phyloP scores from a whole-genome alignment of 192 early-diverging fungal species.

The Coemansia sp. region DNA sequence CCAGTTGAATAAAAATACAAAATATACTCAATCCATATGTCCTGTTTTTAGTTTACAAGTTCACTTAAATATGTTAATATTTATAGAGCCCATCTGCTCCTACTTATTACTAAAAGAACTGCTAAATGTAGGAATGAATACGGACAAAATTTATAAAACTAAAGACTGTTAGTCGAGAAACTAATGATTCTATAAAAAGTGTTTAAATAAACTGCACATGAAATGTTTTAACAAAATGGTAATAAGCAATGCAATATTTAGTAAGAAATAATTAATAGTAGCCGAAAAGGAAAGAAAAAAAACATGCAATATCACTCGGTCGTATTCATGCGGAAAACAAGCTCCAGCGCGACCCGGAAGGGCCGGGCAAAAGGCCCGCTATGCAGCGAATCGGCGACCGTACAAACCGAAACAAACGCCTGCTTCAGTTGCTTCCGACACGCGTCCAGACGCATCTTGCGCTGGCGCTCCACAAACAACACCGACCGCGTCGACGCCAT shows the following conservation, averaged over 20 bases:
- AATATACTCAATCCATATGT: too few species aligned
- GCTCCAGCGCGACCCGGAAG: constrained; percentile 56
- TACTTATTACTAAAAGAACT: too few species aligned
- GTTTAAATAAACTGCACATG: too few species aligned
- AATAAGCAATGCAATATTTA: background rate
- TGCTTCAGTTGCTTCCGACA: constrained; percentile 13
- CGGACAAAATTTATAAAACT: background rate
- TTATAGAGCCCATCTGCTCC: too few species aligned
- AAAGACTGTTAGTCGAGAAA: background rate
- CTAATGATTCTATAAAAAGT: too few species aligned
- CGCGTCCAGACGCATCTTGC: constrained; percentile 3
- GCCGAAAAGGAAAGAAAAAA: background rate
- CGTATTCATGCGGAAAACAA: constrained; percentile 58
- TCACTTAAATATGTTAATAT: too few species aligned
- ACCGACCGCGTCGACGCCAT: constrained; percentile 3
- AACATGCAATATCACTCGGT: constrained; percentile 2
- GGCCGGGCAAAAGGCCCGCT: constrained; percentile 57
- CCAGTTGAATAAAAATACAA: too few species aligned
- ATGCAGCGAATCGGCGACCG: constrained; percentile 58
- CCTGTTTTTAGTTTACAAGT: too few species aligned
- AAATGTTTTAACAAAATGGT: too few species aligned
- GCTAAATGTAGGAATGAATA: too few species aligned
- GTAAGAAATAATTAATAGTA: too few species aligned
- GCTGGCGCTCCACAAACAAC: constrained; percentile 2
- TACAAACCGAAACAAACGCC: constrained; percentile 53